Evolutionary conservation across 495 filamentous ascomycete genomes (phyloP).

Genomic region (Aspergillus indologenus): DNA sequence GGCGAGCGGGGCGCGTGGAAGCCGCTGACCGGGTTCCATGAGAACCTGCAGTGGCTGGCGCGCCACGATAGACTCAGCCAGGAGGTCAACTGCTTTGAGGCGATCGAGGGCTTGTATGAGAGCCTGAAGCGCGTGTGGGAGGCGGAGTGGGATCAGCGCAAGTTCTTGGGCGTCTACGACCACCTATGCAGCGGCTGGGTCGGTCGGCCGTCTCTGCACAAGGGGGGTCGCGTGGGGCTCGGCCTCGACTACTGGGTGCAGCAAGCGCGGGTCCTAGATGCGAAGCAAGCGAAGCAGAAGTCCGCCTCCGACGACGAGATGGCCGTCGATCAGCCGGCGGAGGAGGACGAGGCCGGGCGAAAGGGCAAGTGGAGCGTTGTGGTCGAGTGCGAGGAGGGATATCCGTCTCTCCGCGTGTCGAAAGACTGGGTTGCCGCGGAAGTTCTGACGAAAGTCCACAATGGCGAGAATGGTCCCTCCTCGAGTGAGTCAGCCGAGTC

Average conservation of each 20-base stretch:
- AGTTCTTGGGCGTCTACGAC: conserved; percentile 47
- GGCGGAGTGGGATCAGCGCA: conserved; percentile 46
- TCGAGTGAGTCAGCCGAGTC: conserved; percentile 23
- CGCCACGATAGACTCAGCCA: conserved; percentile 78
- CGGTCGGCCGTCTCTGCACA: conserved; percentile 78
- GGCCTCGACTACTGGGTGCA: conserved; percentile 85
- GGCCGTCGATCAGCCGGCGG: conserved; percentile 33
- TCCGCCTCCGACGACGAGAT: conserved; percentile 29
- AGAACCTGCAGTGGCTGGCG: conserved; percentile 76
- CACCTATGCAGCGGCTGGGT: conserved; percentile 51
- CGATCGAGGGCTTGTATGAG: conserved; percentile 76
- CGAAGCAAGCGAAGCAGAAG: conserved; percentile 30
- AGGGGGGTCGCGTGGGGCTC: conserved; percentile 66
- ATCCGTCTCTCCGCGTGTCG: conserved; percentile 46
- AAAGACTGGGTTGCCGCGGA: conserved; percentile 44
- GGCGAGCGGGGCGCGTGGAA: conserved; percentile 47
- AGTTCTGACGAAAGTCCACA: conserved; percentile 28
- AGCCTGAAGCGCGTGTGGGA: conserved; percentile 59
- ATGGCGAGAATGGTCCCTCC: conserved; percentile 19
- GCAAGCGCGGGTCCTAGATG: conserved; percentile 46
- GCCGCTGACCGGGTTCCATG: conserved; percentile 66
- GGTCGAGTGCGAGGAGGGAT: conserved; percentile 49
- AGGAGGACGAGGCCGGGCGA: conserved; percentile 22
- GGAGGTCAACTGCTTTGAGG: conserved; percentile 82
- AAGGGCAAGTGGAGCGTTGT: conserved; percentile 36